Evolutionary conservation across 108 stramenopile species (phyloP), one percentile per base, ranked within the genome.

Genomic region (Parietichytrium sp.): DNA sequence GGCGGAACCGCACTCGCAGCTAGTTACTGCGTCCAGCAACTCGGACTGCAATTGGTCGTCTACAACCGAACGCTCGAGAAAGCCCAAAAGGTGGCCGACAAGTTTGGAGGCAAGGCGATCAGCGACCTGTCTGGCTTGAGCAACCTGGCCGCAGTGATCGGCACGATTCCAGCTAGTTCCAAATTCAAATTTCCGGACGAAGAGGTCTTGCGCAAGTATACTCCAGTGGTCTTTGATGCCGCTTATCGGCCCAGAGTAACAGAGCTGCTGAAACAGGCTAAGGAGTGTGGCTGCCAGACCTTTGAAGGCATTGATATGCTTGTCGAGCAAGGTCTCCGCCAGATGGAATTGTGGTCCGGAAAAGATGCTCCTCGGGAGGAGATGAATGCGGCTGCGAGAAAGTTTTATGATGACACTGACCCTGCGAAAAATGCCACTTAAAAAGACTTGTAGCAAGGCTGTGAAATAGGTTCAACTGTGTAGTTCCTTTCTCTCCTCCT

Each of bases 1-100:
- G 98, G 98, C 15, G 98, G 98, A 4, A 96, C 97, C 1, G 96
- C 98, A 29, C 93, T 95, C 36, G 97, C 95, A 30, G 98, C 97
- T 33, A 93, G 94, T 27, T 97, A 91, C 83, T 92, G 91, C 48
- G 52, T 88, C 54, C 81, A 82, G 31, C 47, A 53, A 80, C 88
- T 96, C 52, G 95, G 94, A 25, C 86, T 97, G 48, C 86, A 92
- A 23, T 82, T 91, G 8, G 83, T 96, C 20, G 96, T 96, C 81
- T 96, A 91, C 88, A 98, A 98, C 83, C 92, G 98, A 47, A 96
- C 96, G 54, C 92, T 93, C 3, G 85, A 80, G 45, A 96, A 96
- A 83, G 98, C 95, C 4, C 79, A 85, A 45, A 93, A 93, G 51
- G 83, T 99, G 45, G 94, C 94, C 15, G 89, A 83, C n/a, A 83